Evolutionary conservation across 805 yeast genomes (phyloP).

Genomic region (Zygotorulaspora chibaensis): DNA sequence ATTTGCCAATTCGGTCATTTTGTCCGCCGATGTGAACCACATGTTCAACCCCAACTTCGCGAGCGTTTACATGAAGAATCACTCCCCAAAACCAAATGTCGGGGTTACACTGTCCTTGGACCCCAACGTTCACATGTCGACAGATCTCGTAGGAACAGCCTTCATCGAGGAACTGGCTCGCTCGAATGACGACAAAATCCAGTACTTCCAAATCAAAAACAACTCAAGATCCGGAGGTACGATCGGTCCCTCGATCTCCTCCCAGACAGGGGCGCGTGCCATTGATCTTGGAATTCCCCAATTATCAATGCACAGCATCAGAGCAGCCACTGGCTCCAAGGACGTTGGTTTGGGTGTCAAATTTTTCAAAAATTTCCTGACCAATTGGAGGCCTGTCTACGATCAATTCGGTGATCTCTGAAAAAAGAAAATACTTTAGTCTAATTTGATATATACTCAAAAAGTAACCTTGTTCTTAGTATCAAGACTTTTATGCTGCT

Average conservation of each 20-base stretch:
- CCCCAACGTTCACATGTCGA: constrained; percentile 79
- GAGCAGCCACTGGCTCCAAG: constrained; percentile 74
- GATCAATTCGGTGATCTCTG: constrained; percentile 49
- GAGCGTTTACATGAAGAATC: constrained; percentile 66
- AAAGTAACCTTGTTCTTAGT: no score
- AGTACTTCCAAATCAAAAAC: constrained; percentile 82
- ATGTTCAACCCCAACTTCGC: constrained; percentile 74
- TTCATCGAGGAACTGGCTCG: constrained; percentile 67
- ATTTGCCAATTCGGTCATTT: constrained; percentile 70
- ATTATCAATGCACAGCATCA: constrained; percentile 79
- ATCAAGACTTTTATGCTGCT: background rate
- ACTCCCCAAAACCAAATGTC: constrained; percentile 73
- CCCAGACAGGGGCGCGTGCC: constrained; percentile 67
- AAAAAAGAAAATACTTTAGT: constrained; percentile 5
- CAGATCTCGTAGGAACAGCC: constrained; percentile 70
- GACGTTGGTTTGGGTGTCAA: constrained; percentile 73
- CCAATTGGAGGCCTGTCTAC: constrained; percentile 60
- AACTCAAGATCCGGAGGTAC: constrained; percentile 86
- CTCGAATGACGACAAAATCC: constrained; percentile 59
- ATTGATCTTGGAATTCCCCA: constrained; percentile 82
- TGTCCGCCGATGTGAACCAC: constrained; percentile 84
- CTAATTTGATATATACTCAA: constrained; percentile 2
- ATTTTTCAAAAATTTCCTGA: constrained; percentile 66
- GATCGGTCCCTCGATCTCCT: constrained; percentile 68
- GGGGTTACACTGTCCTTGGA: constrained; percentile 71